Conservation (phyloP, 2,329 filamentous ascomycete species). For the Phaeosphaeria sp. region DNA sequence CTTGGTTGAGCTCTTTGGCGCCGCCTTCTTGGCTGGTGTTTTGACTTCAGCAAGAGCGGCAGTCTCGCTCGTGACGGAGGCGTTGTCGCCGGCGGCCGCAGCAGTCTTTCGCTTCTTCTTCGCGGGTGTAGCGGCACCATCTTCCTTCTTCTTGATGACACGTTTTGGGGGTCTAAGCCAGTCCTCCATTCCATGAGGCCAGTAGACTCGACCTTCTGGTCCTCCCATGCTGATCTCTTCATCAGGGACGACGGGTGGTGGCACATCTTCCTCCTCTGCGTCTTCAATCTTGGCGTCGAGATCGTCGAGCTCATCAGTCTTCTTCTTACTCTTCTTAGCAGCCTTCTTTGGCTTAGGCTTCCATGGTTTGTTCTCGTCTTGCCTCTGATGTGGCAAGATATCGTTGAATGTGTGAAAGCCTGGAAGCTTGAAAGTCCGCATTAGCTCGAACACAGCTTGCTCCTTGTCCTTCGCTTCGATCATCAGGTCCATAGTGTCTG, state of each 20-base stretch:
- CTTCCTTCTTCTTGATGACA: conserved; percentile 64
- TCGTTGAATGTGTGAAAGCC: conserved; percentile 79
- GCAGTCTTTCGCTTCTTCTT: conserved; percentile 43
- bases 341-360: conserved; percentile 50
- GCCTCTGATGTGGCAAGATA: conserved; percentile 76
- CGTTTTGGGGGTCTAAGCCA: conserved; percentile 85
- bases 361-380: conserved; percentile 72
- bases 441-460: conserved; percentile 92
- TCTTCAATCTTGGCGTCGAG: conserved; percentile 53
- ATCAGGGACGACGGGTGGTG: conserved; percentile 59
- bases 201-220: conserved; percentile 81
- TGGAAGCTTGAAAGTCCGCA: conserved; percentile 85
- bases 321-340: conserved; percentile 55
- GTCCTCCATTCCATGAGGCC: conserved; percentile 88
- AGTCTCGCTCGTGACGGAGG: conserved; percentile 30
- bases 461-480: conserved; percentile 99
- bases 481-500: conserved; percentile 91
- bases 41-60: conserved; percentile 43
- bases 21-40: conserved; percentile 48
- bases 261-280: conserved; percentile 45
- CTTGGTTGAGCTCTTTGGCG: conserved; percentile 43
- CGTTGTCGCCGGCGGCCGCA: conserved; percentile 23
- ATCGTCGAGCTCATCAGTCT: conserved; percentile 45
- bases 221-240: conserved; percentile 88
- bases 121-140: conserved; percentile 34